Evolutionary conservation across 1,139 yeast genomes (phyloP).

Genomic region (Sugiyamaella novakii): DNA sequence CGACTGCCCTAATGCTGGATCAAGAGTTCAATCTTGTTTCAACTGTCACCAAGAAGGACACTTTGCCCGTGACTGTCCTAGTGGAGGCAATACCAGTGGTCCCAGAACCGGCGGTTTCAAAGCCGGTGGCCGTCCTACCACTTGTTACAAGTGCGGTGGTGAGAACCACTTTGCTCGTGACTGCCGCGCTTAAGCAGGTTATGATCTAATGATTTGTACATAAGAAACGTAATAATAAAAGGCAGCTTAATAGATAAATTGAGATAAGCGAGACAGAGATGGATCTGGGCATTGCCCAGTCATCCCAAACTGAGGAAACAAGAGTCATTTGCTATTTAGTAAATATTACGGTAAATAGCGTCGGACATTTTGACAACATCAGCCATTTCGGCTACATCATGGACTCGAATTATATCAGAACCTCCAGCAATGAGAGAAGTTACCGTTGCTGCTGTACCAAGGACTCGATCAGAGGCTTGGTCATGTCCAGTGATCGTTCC

Average conservation of each 20-base stretch:
- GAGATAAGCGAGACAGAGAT: no score
- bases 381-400: constrained; percentile 69
- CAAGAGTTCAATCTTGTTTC: constrained; percentile 29
- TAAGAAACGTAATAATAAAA: constrained; percentile 7
- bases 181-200: constrained; percentile 60
- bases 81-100: constrained; percentile 4
- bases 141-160: constrained; percentile 91
- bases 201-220: constrained; percentile 14
- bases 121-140: constrained; percentile 44
- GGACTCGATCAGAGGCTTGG: constrained; percentile 59
- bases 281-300: no score
- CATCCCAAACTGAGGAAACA: no score
- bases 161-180: constrained; percentile 93
- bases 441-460: constrained; percentile 77
- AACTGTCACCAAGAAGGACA: constrained; percentile 78
- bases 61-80: constrained; percentile 67
- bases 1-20: constrained; percentile 53
- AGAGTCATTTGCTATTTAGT: no score
- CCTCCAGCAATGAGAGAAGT: constrained; percentile 74
- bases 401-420: constrained; percentile 85
- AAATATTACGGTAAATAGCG: constrained; percentile 60
- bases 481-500: constrained; percentile 60
- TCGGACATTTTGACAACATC: constrained; percentile 73
- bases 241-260: no score
- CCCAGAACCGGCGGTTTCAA: constrained; percentile 8